Base-by-base conservation (phyloP, 2,329 filamentous ascomycete species). In the Byssoonygena ceratinophila region DNA sequence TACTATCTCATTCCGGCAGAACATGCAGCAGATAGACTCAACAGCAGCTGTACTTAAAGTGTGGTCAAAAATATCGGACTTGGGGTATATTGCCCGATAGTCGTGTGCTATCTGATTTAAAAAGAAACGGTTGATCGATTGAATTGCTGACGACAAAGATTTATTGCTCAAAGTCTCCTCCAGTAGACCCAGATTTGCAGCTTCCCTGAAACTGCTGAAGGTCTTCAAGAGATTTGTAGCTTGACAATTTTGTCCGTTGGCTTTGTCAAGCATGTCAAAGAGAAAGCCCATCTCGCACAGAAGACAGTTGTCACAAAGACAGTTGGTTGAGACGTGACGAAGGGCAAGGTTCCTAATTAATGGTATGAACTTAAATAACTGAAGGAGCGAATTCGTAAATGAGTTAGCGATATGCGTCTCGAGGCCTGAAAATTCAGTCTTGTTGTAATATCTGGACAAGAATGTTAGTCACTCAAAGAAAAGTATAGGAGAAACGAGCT, bases 241-340 rank as follows among this genome's bases (percentile, higher is more conserved):
- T 65, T 98, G 92, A 60, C 92, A 98, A 55, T 94, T 94, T 53
- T 90, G 85, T 0, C 90, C 91, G 57, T 85, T 85, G 1, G 92
- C 92, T 66, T 97, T 98, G 61, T 97, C 86, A 22, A 98, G 77
- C 92, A 98, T 98, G 64, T 98, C 94, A 61, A 95, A 94, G 8
- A 98, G 74, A 65, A 92, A 98, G 0, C 92, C 92, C 59, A 98
- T 76, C 68, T 98, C 92, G 68, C 92, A 98, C 1, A 98, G 73
- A 39, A 98, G 74, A 67, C 92, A 98, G 29, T 81, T 78, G 52
- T 94, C 89, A 59, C 81, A 82, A 1, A 89, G 74, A 64, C 92
- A 98, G 12, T 84, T 80, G 7, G 86, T 87, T 0, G 92, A 88
- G 1, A 90, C 85, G 66, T 98, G 92, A 54, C 90, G 83, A 1